Base-by-base conservation (phyloP, 139 green algal species). In the Ettlia oleoabundans region DNA sequence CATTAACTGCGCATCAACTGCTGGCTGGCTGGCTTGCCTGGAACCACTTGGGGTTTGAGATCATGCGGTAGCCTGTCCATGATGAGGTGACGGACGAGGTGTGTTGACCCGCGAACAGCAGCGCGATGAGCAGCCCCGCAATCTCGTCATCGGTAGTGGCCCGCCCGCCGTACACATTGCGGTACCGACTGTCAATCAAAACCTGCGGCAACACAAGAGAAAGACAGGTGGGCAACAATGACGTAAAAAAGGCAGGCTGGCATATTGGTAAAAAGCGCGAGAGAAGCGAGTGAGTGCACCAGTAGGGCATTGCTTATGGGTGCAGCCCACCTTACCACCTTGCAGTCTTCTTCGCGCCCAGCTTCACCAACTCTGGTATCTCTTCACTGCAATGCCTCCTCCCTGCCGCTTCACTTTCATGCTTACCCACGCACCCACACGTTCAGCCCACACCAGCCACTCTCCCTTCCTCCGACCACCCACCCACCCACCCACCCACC, bases 91-190 rank as follows among this genome's bases (percentile, higher is more conserved):
- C 95, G 68, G 91, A 96, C 71, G 89, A 96, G 35, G 97, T 99
- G 91, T 99, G 97, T 91, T 99, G 97, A 22, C 97, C 97, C 21
- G 95, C 97, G 86, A 99, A 99, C 43, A 99, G 90, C 26, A 92
- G 90, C 6, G 97, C 97, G 72, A 99, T 99, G 35, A 99, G 94
- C 88, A 99, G 90, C n/a, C 97, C 97, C 24, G 93, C 92, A 75
- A 99, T 97, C 90, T 99, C 95, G 33, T 95, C 92, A 67, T 98
- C 95, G 15, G 87, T 98, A 33, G 95, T 86, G 40, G 69, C 53
- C 3, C 95, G 89, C 0, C 96, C 97, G 55, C 88, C 89, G 40
- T 94, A 88, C 40, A 93, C 89, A 63, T 95, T 91, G 74, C 93
- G 90, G 83, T 98, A 98, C 28, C 81, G 80, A 32, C 91, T 89